Percentiles rank a stretch among this genome's conserved stretches.
phyloP scores from a whole-genome alignment of 2,329 filamentous ascomycete species.

The Byssochlamys sp. region DNA sequence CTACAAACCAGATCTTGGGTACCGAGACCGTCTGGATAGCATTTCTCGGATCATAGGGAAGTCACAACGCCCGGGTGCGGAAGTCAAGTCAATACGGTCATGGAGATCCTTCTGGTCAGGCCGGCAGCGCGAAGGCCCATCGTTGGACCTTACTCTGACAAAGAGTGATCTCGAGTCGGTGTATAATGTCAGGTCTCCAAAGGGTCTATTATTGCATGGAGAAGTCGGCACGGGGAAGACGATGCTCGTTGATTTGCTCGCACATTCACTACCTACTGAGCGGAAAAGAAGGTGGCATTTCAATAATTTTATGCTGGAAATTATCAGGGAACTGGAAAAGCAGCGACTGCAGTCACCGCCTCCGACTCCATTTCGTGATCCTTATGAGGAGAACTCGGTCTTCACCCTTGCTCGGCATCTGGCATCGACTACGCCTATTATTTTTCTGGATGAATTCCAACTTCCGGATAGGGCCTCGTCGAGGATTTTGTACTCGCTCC shows the following conservation, averaged over 20 bases:
- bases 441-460: conserved; percentile 78
- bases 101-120: neutral
- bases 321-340: conserved; percentile 60
- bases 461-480: conserved; percentile 67
- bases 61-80: conserved; percentile 36
- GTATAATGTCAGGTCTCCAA: conserved; percentile 60
- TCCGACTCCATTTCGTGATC: conserved; percentile 11
- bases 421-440: conserved; percentile 61
- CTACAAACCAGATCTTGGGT: conserved; percentile 64
- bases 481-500: conserved; percentile 69
- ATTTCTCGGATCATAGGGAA: conserved; percentile 46
- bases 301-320: conserved; percentile 76
- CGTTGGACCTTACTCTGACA: conserved; percentile 56
- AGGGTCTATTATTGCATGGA: conserved; percentile 66
- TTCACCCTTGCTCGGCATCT: conserved; percentile 67
- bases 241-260: conserved; percentile 76
- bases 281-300: conserved; percentile 73
- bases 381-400: conserved; percentile 55
- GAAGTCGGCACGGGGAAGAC: conserved; percentile 77
- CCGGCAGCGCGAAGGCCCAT: conserved; percentile 27
- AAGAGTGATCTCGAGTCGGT: conserved; percentile 63
- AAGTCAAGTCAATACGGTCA: neutral
- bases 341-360: conserved; percentile 40
- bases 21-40: conserved; percentile 55
- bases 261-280: conserved; percentile 62